Evolutionary conservation across 1,284 basidiomycete species (phyloP), one percentile per base, ranked within the genome.

Genomic region (Tilletia horrida): DNA sequence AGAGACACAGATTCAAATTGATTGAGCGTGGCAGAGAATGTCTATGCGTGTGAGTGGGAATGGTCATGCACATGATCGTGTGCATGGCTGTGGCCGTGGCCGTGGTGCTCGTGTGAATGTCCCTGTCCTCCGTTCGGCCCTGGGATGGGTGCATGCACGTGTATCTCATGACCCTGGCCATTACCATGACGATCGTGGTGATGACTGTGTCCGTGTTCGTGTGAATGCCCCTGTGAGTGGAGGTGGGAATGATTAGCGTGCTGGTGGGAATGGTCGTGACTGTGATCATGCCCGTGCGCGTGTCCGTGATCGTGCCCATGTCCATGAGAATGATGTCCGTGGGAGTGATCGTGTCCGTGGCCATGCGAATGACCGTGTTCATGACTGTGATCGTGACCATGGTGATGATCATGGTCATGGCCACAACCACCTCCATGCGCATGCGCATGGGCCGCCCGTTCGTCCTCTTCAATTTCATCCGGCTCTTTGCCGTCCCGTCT

Each of bases 401-500:
- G 45, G 43, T 63, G 61, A 43, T 64, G 63, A 6, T 43, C 55
- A 44, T 74, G 70, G 8, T 43, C 65, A 61, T 77, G 76, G 16
- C 59, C 66, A 62, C 72, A 68, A 3, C 23, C 57, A 55, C 71
- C 66, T 3, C n/a, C 35, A 59, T 73, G 69, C 2, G 18, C 57
- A 62, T 73, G 67, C 6, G 14, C 40, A 42, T 63, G 63, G 18
- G 71, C 65, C 13, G 64, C 57, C 29, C 66, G 29, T 13, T 25
- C 14, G 11, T 69, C 61, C 16, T 69, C 35, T 3, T 63, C 57
- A 25, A 52, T n/a, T 8, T 70, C 74, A 55, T 74, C 71, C 1
- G 68, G 65, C 50, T 74, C 70, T 21, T 71, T 68, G 0, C 75
- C 77, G 55, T 78, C 75, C 8, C 80, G 66, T 44, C 66, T 70